These are phyloP conservation scores for Xylaria intraflava DNA, from an alignment of 495 filamentous ascomycete species.

Conservation along the genomic window DNA sequence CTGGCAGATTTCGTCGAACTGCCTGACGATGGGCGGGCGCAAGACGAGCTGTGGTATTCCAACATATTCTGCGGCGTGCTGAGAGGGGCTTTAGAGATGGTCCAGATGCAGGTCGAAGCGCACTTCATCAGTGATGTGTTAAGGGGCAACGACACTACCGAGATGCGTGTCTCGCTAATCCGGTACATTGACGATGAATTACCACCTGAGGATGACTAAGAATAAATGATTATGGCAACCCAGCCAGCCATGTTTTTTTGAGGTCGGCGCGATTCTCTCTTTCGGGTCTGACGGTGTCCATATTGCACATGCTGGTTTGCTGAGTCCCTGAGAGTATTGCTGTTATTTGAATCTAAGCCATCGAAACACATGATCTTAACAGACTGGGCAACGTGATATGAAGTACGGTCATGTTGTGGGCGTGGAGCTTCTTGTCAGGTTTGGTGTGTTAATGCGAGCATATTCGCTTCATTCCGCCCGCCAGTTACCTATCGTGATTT, in stretches of 20 bases:
- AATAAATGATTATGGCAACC: neutral
- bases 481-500: too few species aligned
- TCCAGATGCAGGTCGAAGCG: constrained; percentile 98
- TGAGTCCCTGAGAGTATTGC: neutral
- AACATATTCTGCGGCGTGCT: constrained; percentile 94
- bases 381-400: neutral
- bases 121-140: constrained; percentile 95
- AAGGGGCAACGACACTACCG: constrained; percentile 88
- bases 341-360: neutral
- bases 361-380: neutral
- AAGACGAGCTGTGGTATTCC: constrained; percentile 97
- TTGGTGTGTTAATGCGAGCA: neutral
- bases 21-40: constrained; percentile 89
- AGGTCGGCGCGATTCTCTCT: neutral
- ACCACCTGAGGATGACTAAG: constrained; percentile 88
- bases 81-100: constrained; percentile 91
- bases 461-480: too few species aligned
- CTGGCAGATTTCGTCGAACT: constrained; percentile 96
- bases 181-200: constrained; percentile 97
- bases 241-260: neutral
- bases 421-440: neutral
- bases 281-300: neutral
- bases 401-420: neutral
- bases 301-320: neutral
- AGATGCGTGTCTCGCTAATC: constrained; percentile 90